These are phyloP conservation scores for Penstemon eatonii DNA, from an alignment of 257 asterid species.

Conservation along the genomic window DNA sequence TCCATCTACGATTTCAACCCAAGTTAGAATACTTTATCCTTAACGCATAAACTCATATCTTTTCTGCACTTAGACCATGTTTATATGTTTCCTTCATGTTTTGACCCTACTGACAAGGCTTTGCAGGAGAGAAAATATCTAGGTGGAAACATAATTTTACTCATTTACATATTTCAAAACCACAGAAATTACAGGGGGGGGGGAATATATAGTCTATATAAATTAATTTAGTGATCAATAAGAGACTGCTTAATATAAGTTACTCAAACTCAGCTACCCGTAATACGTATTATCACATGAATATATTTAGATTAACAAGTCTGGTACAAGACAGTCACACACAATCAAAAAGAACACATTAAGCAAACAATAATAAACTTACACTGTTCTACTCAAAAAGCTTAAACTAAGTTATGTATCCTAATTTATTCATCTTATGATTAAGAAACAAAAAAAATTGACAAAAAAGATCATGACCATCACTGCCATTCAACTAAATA, in stretches of 20 bases:
- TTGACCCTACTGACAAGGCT: slow-evolving; percentile 33
- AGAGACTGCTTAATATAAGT: slow-evolving; percentile 11
- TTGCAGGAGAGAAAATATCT: slow-evolving; percentile 6
- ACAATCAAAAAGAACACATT: too few relatives aligned
- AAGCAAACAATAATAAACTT: too few relatives aligned
- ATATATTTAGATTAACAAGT: slow-evolving; percentile 3
- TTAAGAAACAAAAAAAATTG: not conserved
- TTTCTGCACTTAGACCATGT: slow-evolving; percentile 50
- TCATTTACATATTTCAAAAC: slow-evolving; percentile 13
- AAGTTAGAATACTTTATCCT: slow-evolving; percentile 81
- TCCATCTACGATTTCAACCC: slow-evolving; percentile 98
- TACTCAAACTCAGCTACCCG: slow-evolving; percentile 22
- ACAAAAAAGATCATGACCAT: not conserved
- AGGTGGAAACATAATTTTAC: slow-evolving; percentile 11
- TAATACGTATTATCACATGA: not conserved
- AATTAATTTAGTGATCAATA: not conserved
- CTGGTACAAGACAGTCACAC: too few relatives aligned
- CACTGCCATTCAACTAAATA: not conserved
- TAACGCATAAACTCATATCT: slow-evolving; percentile 51
- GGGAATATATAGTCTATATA: not conserved
- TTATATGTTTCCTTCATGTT: slow-evolving; percentile 40
- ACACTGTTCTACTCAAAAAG: not conserved
- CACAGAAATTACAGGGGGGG: slow-evolving; percentile 8
- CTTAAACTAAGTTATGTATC: not conserved
- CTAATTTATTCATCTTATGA: not conserved